Conservation (phyloP, 345 rosid species). For the Boechera divaricarpa region DNA sequence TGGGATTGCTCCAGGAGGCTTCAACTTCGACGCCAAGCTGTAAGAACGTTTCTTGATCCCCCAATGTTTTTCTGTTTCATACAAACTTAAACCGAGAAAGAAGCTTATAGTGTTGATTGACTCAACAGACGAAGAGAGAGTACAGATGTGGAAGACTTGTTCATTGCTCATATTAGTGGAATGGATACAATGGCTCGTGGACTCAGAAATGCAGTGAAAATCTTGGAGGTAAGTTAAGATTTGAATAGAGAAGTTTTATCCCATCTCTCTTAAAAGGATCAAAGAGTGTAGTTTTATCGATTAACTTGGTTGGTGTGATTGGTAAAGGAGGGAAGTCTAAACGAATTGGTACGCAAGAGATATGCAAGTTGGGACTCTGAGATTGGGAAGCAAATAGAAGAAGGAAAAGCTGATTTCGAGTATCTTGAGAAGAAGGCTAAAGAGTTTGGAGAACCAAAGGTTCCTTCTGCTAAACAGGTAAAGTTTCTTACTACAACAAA, state of each 20-base stretch:
- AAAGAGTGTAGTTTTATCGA: background rate
- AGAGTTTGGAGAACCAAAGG: constrained; percentile 90
- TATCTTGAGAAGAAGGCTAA: constrained; percentile 82
- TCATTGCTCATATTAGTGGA: constrained; percentile 85
- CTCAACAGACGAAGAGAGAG: constrained; percentile 86
- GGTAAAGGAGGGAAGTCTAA: constrained; percentile 72
- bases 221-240: constrained; percentile 64
- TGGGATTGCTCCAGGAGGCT: constrained; percentile 96
- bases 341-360: constrained; percentile 68
- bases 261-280: background rate
- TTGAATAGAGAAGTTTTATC: background rate
- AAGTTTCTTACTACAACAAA: constrained; percentile 2
- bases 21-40: constrained; percentile 98
- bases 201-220: constrained; percentile 76
- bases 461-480: constrained; percentile 97
- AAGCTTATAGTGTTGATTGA: constrained; percentile 5
- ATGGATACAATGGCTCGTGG: constrained; percentile 98
- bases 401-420: constrained; percentile 84
- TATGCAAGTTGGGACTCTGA: constrained; percentile 80
- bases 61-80: background rate
- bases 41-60: constrained; percentile 44
- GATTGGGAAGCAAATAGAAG: constrained; percentile 71
- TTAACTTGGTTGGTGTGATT: constrained; percentile 14
- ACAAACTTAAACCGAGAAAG: background rate
- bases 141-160: constrained; percentile 90